Base-by-base conservation (phyloP, 768 basidiomycete genomes). In the Pisolithus orientalis region DNA sequence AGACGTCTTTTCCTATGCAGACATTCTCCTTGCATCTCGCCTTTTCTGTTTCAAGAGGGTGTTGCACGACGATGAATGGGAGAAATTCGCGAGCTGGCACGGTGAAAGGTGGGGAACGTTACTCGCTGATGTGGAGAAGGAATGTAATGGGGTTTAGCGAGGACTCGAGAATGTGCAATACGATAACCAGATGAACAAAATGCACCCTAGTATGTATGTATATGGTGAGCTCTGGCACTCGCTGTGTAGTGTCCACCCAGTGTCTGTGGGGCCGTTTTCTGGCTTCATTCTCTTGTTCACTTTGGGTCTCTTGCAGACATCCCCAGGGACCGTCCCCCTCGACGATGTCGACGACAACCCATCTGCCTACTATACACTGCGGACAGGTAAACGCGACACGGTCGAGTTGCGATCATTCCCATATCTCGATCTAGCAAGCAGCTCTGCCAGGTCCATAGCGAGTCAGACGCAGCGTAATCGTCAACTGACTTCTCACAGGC, bases 401-500 rank as follows among this genome's bases (percentile, higher is more conserved):
- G 53, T 59, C 43, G 68, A 76, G 53, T 70, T 65, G 56, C 75
- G 79, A 39, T 85, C 85, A 2, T 86, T 85, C 64, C 76, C 86
- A 47, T 85, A 80, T 37, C 77, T 86, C 49, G 85, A 86, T 63
- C 75, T 84, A 3, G 84, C 83, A 38, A 80, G 82, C 63, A 21
- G 39, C 16, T 71, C 74, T 25, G 70, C 72, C 3, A 63, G 70
- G 51, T 68, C 72, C 37, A 67, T 74, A 2, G 74, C 73, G 43
- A 71, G 70, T 21, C 14, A 40, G 39, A 40, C 42, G 24, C 3
- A 32, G 11, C 31, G 4, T 2, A 32, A 11, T 32, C 31, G 31
- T 10, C 31, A 32, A 11, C 31, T 10, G 31, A 10, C 8, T 9
- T 21, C 21, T 21, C 21, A n/a, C n/a, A n/a, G n/a, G n/a, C n/a